Conservation (phyloP, 225 moss, liverwort and hornwort genomes). For the Physcomitrellopsis africana region DNA sequence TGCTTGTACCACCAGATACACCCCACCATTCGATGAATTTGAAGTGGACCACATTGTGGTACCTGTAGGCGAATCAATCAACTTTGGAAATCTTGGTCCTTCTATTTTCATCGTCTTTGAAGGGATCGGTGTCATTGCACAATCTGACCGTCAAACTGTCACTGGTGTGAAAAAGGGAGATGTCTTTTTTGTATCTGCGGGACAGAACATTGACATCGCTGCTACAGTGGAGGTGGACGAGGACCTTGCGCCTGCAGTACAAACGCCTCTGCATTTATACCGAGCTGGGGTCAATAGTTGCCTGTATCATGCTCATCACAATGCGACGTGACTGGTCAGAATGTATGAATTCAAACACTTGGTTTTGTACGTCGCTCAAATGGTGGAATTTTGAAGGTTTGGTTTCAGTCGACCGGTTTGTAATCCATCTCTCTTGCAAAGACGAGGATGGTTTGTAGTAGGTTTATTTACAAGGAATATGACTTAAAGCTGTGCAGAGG, state of each 20-base stretch:
- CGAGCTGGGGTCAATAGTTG: slow-evolving; percentile 87
- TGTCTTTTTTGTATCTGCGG: slow-evolving; percentile 75
- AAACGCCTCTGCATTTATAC: slow-evolving; percentile 58
- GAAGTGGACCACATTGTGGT: slow-evolving; percentile 82
- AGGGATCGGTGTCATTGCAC: slow-evolving; percentile 58
- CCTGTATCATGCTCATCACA: slow-evolving; percentile 46
- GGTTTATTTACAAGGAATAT: slow-evolving; percentile 6
- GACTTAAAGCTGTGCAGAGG: slow-evolving; percentile 19
- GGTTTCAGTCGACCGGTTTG: background rate
- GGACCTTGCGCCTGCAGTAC: slow-evolving; percentile 29
- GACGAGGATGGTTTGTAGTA: slow-evolving; percentile 1
- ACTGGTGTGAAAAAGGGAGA: slow-evolving; percentile 65
- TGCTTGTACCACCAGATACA: slow-evolving; percentile 71
- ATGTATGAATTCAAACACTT: background rate
- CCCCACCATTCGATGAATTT: slow-evolving; percentile 95
- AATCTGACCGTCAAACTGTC: slow-evolving; percentile 31
- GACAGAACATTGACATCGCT: slow-evolving; percentile 53
- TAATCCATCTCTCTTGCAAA: slow-evolving; percentile 13
- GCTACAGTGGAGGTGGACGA: slow-evolving; percentile 47
- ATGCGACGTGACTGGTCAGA: slow-evolving; percentile 16
- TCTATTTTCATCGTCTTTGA: slow-evolving; percentile 83
- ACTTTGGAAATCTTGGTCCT: slow-evolving; percentile 63
- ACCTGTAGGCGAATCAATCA: slow-evolving; percentile 61
- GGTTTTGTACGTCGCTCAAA: background rate
- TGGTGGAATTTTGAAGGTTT: background rate